Evolutionary conservation across 768 basidiomycete genomes (phyloP).

Genomic region (Candolleomyces eurysporus): DNA sequence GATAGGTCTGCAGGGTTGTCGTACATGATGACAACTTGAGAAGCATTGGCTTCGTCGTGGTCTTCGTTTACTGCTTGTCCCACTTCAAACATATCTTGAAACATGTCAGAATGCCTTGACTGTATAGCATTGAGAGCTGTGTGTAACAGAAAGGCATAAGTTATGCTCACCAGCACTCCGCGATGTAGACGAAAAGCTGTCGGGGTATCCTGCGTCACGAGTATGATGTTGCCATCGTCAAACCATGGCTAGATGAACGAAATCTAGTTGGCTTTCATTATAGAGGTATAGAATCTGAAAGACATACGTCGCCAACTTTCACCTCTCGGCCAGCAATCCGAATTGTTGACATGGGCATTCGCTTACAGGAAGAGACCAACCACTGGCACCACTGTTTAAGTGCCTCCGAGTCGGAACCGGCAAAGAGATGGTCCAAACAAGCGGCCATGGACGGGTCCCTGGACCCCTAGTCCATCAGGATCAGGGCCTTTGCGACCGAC

Average conservation of each 20-base stretch:
- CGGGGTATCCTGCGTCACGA: slow-evolving; percentile 39
- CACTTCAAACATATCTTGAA: slow-evolving; percentile 53
- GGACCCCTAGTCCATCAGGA: too few relatives aligned
- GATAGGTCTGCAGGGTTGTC: slow-evolving; percentile 50
- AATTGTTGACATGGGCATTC: slow-evolving; percentile 4
- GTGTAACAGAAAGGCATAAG: neutral
- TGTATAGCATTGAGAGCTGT: slow-evolving; percentile 13
- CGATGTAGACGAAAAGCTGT: slow-evolving; percentile 56
- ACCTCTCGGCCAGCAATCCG: slow-evolving; percentile 12
- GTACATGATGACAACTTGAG: slow-evolving; percentile 52
- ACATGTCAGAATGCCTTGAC: slow-evolving; percentile 55
- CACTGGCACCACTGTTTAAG: too few relatives aligned
- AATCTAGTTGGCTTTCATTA: neutral
- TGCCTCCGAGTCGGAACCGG: too few relatives aligned
- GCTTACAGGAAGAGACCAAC: neutral
- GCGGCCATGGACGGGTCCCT: too few relatives aligned
- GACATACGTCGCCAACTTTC: slow-evolving; percentile 19
- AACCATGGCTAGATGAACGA: slow-evolving; percentile 46
- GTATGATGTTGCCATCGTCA: slow-evolving; percentile 58
- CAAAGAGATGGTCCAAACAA: too few relatives aligned
- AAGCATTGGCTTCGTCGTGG: slow-evolving; percentile 18
- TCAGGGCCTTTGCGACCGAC: neutral
- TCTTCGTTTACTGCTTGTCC: slow-evolving; percentile 31
- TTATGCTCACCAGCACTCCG: slow-evolving; percentile 35
- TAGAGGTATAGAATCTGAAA: neutral